Evolutionary conservation across 139 green algal genomes (phyloP), one percentile per base, ranked within the genome.

Genomic region (Micractinium conductrix): DNA sequence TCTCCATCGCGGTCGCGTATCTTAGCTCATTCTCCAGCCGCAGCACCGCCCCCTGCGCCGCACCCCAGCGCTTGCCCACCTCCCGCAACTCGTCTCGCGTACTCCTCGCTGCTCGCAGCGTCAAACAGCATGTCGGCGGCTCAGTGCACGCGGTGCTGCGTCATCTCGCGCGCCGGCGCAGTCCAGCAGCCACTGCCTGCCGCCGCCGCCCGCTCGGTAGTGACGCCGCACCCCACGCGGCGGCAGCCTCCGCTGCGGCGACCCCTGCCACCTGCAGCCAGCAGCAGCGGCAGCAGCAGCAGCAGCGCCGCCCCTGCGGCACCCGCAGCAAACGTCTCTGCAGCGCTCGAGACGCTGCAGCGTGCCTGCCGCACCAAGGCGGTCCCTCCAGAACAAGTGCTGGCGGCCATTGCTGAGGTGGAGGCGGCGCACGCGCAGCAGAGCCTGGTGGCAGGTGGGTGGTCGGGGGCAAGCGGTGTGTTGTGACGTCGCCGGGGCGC

Each of bases 401-500:
- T 85, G 17, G 80, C 80, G 10, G 80, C 80, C 17, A 48, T 85
- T 26, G 33, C 53, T 8, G 48, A 69, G 12, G 44, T 85, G 16
- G 80, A 85, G 45, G 80, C 80, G 28, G 67, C 44, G 19, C 67
- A 85, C 44, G 7, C 44, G 21, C 68, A 78, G 80, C 50, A 69
- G 37, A 26, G 68, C 16, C 24, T 79, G 45, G 80, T 85, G 80
- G 37, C 55, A 78, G 80, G 80, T 78, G 42, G 19, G 74, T 33
- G 62, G 40, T 0, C 1, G 40, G 74, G 7, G 33, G 45, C 45
- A 21, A 16, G 10, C 26, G 53, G n/a, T n/a, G n/a, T n/a, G n/a
- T n/a, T n/a, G n/a, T n/a, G n/a, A n/a, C n/a, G n/a, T n/a, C n/a
- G n/a, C n/a, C n/a, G n/a, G n/a, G n/a, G n/a, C n/a, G n/a, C n/a